Base-by-base conservation (phyloP, 2,329 filamentous ascomycete species). In the Aspergillus clavatus region DNA sequence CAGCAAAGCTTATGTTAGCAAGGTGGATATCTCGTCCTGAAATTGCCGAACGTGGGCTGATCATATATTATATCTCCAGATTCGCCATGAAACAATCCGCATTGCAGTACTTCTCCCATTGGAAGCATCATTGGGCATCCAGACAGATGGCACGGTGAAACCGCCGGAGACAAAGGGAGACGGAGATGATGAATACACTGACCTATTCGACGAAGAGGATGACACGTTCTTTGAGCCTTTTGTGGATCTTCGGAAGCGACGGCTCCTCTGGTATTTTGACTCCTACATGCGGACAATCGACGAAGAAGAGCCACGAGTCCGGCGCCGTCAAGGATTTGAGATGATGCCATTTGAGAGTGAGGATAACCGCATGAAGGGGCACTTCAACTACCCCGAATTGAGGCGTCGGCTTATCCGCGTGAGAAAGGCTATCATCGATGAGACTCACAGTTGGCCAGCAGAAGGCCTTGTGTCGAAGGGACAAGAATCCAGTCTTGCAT, bases 261-360 rank as follows among this genome's bases (percentile, higher is more conserved):
- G 90, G 1, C 96, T 97, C 62, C 73, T 97, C 11, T 97, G 93
- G 93, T 97, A 97, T 69, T 95, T 87, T 65, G 86, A 94, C 54
- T 86, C 86, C 3, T 97, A 97, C 61, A 72, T 93, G 18, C 72
- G 78, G 3, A 78, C 84, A 1, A 83, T 95, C 41, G 75, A 82
- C 28, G 77, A 51, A 8, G 44, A 50, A 12, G 66, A 71, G 23
- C 66, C 72, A 21, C 81, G 87, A 54, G 79, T 84, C 44, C 77
- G 78, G 49, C 81, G 84, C 48, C 79, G 80, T 2, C 71, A 80
- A 28, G 50, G 63, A 0, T 97, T 98, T 59, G 67, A 72, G n/a
- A 78, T 78, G 40, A 95, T 95, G 88, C 87, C 89, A 0, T 98
- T 98, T 55, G 93, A 98, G 62, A 79, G 80, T 33, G 60, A 64